Conservation (phyloP, 257 asterid genomes). For the Solanum dulcamara region DNA sequence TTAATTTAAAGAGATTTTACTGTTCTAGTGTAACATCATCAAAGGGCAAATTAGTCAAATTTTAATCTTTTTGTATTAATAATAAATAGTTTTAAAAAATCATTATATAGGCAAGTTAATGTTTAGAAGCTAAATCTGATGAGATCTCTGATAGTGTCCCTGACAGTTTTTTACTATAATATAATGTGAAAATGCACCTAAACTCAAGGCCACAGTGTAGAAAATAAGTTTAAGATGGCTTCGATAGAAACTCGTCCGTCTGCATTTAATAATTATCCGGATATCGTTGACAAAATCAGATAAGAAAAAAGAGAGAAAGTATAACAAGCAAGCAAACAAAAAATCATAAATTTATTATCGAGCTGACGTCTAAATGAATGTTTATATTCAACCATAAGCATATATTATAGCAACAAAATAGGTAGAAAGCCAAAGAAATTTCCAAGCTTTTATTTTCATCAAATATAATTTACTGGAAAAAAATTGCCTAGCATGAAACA, state of each 20-base stretch:
- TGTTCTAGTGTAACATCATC: too few species aligned
- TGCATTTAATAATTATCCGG: neutral
- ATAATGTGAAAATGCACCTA: neutral
- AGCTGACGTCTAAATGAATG: neutral
- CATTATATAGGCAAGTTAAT: neutral
- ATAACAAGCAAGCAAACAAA: neutral
- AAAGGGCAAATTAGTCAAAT: neutral
- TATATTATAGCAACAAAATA: neutral
- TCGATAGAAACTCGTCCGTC: neutral
- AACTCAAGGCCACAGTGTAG: neutral
- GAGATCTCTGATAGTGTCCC: neutral
- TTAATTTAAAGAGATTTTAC: too few species aligned
- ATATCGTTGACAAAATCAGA: neutral
- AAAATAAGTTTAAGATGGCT: neutral
- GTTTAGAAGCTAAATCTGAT: neutral
- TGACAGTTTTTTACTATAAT: neutral
- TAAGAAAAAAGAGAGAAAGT: neutral
- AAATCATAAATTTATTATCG: neutral
- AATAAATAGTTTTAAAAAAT: neutral
- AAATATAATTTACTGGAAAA: neutral
- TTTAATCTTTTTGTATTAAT: neutral
- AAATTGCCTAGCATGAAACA: conserved; percentile 9
- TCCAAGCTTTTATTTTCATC: neutral
- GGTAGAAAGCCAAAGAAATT: neutral
- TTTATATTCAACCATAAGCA: neutral